These are phyloP conservation scores for Ustilago tritici DNA, from an alignment of 1,284 basidiomycete species.

Conservation along the genomic window DNA sequence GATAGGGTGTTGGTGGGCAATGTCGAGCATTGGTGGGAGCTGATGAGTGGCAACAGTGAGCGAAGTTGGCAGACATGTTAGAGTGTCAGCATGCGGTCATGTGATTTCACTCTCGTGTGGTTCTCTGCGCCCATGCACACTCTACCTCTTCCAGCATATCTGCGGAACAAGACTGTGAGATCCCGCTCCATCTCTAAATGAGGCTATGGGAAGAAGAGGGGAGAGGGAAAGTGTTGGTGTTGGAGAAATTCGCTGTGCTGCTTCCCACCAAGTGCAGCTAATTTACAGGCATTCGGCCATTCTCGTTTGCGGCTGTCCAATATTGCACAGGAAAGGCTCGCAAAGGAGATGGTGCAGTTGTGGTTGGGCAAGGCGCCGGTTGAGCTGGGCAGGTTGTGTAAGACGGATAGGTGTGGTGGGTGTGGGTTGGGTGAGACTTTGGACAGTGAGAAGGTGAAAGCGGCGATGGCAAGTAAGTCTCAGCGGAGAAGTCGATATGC, in stretches of 20 bases:
- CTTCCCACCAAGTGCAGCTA: no score
- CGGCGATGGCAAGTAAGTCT: conserved; percentile 21
- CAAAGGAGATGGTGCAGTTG: conserved; percentile 72
- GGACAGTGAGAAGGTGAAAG: conserved; percentile 14
- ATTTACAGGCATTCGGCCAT: no score
- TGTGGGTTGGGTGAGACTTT: conserved; percentile 25
- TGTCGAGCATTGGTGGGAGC: no score
- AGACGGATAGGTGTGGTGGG: conserved; percentile 25
- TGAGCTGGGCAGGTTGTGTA: conserved; percentile 23
- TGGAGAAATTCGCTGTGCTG: no score
- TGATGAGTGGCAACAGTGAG: no score
- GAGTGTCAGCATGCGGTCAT: no score
- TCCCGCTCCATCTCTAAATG: conserved; percentile 23
- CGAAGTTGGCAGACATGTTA: no score
- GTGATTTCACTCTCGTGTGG: no score
- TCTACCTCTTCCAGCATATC: conserved; percentile 22
- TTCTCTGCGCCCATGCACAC: conserved; percentile 19
- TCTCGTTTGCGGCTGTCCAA: no score
- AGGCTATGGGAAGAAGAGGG: neutral
- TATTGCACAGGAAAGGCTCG: conserved; percentile 69
- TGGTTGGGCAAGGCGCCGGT: conserved; percentile 72
- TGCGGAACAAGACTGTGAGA: conserved; percentile 36
- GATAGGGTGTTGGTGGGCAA: no score
- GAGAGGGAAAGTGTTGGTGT: neutral
- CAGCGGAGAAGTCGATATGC: neutral